These are phyloP conservation scores for Hyaloperonospora brassicae DNA, from an alignment of 352 stramenopile genomes.

Conservation along the genomic window DNA sequence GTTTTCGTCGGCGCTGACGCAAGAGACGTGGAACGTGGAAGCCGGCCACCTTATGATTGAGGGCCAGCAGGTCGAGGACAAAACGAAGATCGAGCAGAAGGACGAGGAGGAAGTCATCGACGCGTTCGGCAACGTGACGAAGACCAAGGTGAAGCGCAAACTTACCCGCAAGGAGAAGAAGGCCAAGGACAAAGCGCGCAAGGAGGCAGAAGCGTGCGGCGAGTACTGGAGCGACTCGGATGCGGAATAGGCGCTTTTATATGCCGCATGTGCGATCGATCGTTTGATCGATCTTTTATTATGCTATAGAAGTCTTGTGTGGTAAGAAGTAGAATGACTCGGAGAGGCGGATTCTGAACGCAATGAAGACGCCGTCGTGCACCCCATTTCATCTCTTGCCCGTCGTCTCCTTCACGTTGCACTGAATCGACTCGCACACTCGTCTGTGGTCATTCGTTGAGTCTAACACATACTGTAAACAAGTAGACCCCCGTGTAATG, in stretches of 20 bases:
- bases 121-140: conserved; percentile 78
- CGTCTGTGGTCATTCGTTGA: too few species aligned
- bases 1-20: conserved; percentile 91
- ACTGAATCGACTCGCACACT: too few species aligned
- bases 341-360: conserved; percentile 25
- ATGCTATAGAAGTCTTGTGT: conserved; percentile 27
- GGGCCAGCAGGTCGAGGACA: conserved; percentile 78
- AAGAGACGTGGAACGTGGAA: conserved; percentile 93
- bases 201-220: conserved; percentile 77
- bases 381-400: too few species aligned
- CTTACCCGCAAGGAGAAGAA: conserved; percentile 86
- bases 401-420: too few species aligned
- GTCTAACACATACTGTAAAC: too few species aligned
- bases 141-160: conserved; percentile 88
- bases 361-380: conserved; percentile 4
- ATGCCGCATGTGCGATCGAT: conserved; percentile 25
- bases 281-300: conserved; percentile 37
- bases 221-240: conserved; percentile 82
- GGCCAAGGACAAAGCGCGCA: conserved; percentile 82
- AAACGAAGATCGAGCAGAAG: conserved; percentile 89
- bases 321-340: conserved; percentile 35
- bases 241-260: conserved; percentile 23
- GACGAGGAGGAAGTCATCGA: conserved; percentile 74
- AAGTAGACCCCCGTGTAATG: too few species aligned
- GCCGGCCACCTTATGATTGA: conserved; percentile 80